phyloP scores from a whole-genome alignment of 768 basidiomycete species.

The Suillus plorans region DNA sequence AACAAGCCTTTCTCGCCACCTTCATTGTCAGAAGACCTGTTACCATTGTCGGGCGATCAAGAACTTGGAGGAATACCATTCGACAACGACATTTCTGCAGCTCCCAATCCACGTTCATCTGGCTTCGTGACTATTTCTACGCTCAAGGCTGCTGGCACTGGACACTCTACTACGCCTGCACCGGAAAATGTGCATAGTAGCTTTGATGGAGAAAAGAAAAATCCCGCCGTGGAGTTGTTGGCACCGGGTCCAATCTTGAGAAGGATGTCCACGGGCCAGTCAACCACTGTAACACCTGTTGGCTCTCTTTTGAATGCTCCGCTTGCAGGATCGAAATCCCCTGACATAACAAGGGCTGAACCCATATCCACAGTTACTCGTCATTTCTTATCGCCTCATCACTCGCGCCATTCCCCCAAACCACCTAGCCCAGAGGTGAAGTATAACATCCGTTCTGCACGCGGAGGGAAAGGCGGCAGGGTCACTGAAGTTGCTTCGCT shows the following conservation, averaged over 20 bases:
- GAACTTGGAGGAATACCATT: conserved; percentile 1
- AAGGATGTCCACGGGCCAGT: conserved; percentile 2
- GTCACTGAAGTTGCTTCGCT: conserved; percentile 73
- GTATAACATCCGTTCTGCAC: conserved; percentile 74
- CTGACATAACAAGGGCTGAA: neutral
- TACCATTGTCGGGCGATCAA: conserved; percentile 19
- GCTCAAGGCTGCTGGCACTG: conserved; percentile 33
- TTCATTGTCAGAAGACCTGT: conserved; percentile 10
- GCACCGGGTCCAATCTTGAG: conserved; percentile 1
- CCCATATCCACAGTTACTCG: neutral
- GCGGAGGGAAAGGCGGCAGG: conserved; percentile 74
- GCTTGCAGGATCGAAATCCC: neutral
- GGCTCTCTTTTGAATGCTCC: neutral
- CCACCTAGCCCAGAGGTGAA: conserved; percentile 52
- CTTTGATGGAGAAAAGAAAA: neutral
- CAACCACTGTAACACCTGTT: neutral
- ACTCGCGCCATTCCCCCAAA: conserved; percentile 34
- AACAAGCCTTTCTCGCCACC: conserved; percentile 21
- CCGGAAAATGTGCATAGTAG: neutral
- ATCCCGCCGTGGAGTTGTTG: neutral
- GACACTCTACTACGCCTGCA: conserved; percentile 2
- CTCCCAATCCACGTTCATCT: conserved; percentile 73
- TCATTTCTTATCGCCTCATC: conserved; percentile 21
- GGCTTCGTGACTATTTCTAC: conserved; percentile 70
- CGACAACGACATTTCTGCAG: conserved; percentile 30